A percentile compares a stretch with the other conserved stretches of the same genome.
These are phyloP conservation scores for Piper betle DNA, from an alignment of 164 flowering plant species.

Conservation along the genomic window DNA sequence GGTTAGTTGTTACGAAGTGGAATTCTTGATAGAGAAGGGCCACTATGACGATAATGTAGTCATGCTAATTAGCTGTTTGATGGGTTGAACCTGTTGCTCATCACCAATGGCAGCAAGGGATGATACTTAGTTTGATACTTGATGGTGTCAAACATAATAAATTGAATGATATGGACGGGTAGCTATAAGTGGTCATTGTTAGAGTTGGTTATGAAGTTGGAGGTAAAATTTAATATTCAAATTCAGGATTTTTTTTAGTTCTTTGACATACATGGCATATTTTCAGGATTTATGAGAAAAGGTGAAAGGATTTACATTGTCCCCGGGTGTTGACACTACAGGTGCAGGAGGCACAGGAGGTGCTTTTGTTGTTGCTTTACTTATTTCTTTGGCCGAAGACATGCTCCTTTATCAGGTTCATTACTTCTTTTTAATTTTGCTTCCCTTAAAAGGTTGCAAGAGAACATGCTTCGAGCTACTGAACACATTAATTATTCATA, in stretches of 20 bases:
- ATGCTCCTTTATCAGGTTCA: conserved; percentile 4
- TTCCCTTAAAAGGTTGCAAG: too few species aligned
- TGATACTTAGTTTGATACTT: conserved; percentile 11
- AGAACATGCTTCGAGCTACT: too few species aligned
- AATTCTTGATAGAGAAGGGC: conserved; percentile 45
- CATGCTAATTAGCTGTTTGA: conserved; percentile 35
- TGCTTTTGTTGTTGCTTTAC: conserved; percentile 58
- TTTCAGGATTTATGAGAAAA: conserved; percentile 46
- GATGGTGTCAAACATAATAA: too few species aligned
- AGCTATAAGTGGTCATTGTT: too few species aligned
- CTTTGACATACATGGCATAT: background rate
- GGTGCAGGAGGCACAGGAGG: conserved; percentile 51
- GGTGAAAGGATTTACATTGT: conserved; percentile 40
- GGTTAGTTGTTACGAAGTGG: conserved; percentile 66
- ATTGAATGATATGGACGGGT: too few species aligned
- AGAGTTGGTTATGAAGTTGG: too few species aligned
- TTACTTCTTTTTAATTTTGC: background rate
- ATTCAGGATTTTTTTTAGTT: background rate
- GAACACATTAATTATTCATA: too few species aligned
- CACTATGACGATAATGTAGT: conserved; percentile 35
- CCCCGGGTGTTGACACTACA: conserved; percentile 50
- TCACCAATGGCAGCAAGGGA: conserved; percentile 68
- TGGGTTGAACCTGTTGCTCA: conserved; percentile 44
- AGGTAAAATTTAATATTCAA: background rate
- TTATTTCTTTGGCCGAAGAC: conserved; percentile 23